phyloP scores from a whole-genome alignment of 73 alveolate species.

The Tetrahymena thermophila region DNA sequence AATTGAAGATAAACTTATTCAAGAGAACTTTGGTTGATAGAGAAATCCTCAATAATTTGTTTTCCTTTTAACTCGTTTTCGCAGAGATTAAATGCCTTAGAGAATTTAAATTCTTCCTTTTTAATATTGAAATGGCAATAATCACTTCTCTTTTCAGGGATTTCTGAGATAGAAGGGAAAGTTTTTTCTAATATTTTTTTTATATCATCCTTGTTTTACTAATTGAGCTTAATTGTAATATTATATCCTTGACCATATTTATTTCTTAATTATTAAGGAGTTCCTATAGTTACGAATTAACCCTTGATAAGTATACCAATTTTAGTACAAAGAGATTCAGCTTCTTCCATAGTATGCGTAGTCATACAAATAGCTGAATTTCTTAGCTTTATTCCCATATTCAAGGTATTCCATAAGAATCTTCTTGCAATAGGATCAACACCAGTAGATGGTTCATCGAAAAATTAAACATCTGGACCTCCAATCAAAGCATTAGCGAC shows the following conservation, averaged over 20 bases:
- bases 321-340: conserved; percentile 61
- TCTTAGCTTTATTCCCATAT: conserved; percentile 24
- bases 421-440: conserved; percentile 84
- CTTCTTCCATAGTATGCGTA: conserved; percentile 43
- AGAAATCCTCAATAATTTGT: background rate
- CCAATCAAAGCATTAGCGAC: conserved; percentile 78
- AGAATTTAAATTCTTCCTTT: background rate
- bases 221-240: conserved; percentile 54
- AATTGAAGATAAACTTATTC: background rate
- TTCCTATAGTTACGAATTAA: conserved; percentile 79
- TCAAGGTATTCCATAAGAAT: conserved; percentile 93
- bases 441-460: conserved; percentile 83
- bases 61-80: background rate
- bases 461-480: conserved; percentile 56
- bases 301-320: conserved; percentile 95
- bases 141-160: background rate
- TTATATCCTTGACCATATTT: conserved; percentile 91
- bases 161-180: background rate
- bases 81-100: background rate
- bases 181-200: background rate
- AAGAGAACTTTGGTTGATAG: background rate
- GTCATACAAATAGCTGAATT: conserved; percentile 25
- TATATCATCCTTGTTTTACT: background rate
- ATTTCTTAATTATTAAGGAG: conserved; percentile 80
- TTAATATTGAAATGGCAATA: background rate